Evolutionary conservation across 2,329 filamentous ascomycete genomes (phyloP).

Genomic region (Paracoccidioides lutzii): DNA sequence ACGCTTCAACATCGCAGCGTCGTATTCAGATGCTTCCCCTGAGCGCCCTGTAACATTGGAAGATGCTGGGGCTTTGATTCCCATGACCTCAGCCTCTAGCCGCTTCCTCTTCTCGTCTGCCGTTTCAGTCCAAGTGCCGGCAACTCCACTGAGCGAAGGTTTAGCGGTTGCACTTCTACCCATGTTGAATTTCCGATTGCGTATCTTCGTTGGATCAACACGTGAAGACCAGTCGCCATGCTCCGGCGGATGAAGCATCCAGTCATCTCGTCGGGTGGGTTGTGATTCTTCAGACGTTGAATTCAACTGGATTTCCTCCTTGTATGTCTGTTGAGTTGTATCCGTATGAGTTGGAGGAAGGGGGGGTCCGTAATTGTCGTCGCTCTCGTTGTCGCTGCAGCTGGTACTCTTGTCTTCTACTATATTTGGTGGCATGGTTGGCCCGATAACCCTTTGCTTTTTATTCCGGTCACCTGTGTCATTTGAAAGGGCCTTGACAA

Average conservation of each 20-base stretch:
- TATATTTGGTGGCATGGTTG: conserved; percentile 33
- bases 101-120: conserved; percentile 71
- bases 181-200: conserved; percentile 67
- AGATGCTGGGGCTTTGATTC: conserved; percentile 38
- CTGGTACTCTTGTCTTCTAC: conserved; percentile 13
- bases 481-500: neutral
- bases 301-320: neutral
- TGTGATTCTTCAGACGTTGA: conserved; percentile 27
- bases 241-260: conserved; percentile 62
- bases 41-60: neutral
- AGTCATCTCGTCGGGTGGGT: conserved; percentile 58
- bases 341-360: conserved; percentile 11
- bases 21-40: conserved; percentile 1
- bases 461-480: conserved; percentile 20
- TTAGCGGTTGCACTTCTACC: conserved; percentile 43
- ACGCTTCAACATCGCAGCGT: conserved; percentile 8
- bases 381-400: conserved; percentile 28
- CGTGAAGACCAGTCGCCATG: conserved; percentile 41
- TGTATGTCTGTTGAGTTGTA: neutral
- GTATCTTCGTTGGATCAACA: conserved; percentile 69
- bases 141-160: conserved; percentile 24
- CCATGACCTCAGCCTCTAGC: conserved; percentile 68
- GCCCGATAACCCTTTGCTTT: conserved; percentile 40
- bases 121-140: conserved; percentile 76
- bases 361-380: conserved; percentile 26